Base-by-base conservation (phyloP, 2,329 filamentous ascomycete genomes). In the Fusarium neocosmosporiellum region DNA sequence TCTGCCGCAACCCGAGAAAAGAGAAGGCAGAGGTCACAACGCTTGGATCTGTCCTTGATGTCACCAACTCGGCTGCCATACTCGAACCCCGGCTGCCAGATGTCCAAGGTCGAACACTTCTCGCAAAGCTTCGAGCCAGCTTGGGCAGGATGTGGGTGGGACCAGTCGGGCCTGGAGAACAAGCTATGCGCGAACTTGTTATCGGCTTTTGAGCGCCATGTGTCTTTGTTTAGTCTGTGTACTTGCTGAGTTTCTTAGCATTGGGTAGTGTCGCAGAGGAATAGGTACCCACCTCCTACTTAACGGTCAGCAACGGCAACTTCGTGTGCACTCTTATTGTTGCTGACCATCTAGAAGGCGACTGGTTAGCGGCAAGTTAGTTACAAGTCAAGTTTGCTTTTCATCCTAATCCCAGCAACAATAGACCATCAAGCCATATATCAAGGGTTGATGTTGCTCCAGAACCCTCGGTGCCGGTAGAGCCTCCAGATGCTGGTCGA, bases 331-430 rank as follows among this genome's bases (percentile, higher is more conserved):
- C 24, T 22, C 27, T 27, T 11, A 5, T 5, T 39, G 31, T 50
- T 60, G n/a, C 57, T 60, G 58, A 61, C 59, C 59, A 61, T 31
- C 59, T 61, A 2, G 3, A 24, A 34, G 4, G n/a, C n/a, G 13
- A 34, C 9, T 2, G 10, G 39, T 59, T 33, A 59, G 57, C 7
- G 14, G 7, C 34, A 13, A 18, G 27, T n/a, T 5, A 31, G 27
- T 53, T 29, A n/a, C 2, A 11, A 14, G 2, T 4, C 36, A 13
- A n/a, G 8, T n/a, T n/a, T 7, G 9, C 41, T 14, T 3, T 2
- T 22, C 5, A 18, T 36, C 41, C n/a, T n/a, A n/a, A n/a, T n/a
- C n/a, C n/a, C n/a, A n/a, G n/a, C n/a, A n/a, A n/a, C n/a, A n/a
- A n/a, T n/a, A n/a, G n/a, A n/a, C n/a, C n/a, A n/a, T n/a, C n/a